Evolutionary conservation across 1,284 basidiomycete genomes (phyloP), one percentile per base, ranked within the genome.

Genomic region (Cutaneotrichosporon mucoides): DNA sequence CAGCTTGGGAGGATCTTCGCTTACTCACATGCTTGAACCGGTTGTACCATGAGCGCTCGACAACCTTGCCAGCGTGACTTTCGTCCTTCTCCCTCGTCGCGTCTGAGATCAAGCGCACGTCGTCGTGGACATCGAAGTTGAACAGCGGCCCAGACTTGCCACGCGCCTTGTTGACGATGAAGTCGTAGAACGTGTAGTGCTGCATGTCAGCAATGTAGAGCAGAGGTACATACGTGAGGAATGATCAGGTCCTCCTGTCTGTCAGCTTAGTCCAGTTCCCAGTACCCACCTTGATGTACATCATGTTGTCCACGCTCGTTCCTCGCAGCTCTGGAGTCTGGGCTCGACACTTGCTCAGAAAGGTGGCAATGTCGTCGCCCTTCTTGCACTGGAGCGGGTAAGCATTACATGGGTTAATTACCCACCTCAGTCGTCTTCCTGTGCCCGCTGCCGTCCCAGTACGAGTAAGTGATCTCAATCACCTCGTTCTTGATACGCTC

Each of bases 51-150:
- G 88, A 89, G 62, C 96, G 81, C 76, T 98, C 92, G 9, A 99
- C 95, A 3, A 99, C 95, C 75, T 99, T 99, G 2, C 96, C 96
- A 0, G 96, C 96, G 72, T 99, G 96, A 7, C 91, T 94, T 79
- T 99, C 96, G 72, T 99, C 93, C 79, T 98, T 99, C 78, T 99
- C 95, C 62, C 89, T 86, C 0, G 92, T 91, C 1, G 95, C 95
- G 73, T 99, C 96, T 13, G 90, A 87, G n/a, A 98, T 82, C 64
- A 99, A 77, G 5, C 96, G 89, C 9, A 99, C 89, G 73, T 99
- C 95, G 73, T 99, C 95, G 77, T 99, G 95, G 6, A 98, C 96
- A 76, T 99, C 96, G 76, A 99, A 99, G 78, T 92, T 96, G 82
- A 99, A 99, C 55, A 99, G 79, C 1, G 95, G 95, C 0, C 95